Evolutionary conservation across 2,329 filamentous ascomycete species (phyloP), one percentile per base, ranked within the genome.

Genomic region (Eutypella sp.): DNA sequence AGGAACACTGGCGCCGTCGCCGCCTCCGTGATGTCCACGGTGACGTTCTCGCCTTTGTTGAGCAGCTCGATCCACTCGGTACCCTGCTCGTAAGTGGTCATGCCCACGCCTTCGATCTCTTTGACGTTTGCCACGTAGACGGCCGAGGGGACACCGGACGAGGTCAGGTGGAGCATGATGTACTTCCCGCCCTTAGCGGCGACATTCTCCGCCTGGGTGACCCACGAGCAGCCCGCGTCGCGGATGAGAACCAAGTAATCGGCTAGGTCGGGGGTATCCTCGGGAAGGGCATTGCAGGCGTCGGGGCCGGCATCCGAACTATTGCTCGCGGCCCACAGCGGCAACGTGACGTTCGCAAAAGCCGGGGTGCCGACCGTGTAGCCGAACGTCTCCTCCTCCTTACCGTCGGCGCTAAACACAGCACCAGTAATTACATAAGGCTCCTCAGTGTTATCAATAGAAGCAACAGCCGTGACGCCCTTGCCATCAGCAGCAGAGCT

Each of bases 141-240:
- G 18, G 3, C 2, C 20, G 39, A 42, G 45, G 37, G 34, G 6
- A 1, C 16, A 16, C 15, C 11, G 18, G 10, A 2, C 11, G 11
- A n/a, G 7, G 2, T 16, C 18, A 19, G n/a, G 49, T 70, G 72
- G 57, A 68, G 67, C 47, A 72, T 57, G 34, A 72, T 58, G 39
- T 71, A 69, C 47, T 66, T 61, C 3, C 65, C 71, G 18, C 70
- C 70, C 41, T 66, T 67, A 6, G 61, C 66, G n/a, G 62, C 65
- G 1, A 68, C 59, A 44, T 73, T 71, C 13, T 51, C 48, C 15
- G 64, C 65, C 51, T 74, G 69, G 4, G 57, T 52, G 18, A 58
- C 54, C 13, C 62, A 61, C 5, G 60, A 60, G 49, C 69, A 72
- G 9, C 51, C 15, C n/a, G 33, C 19, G 5, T 65, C 60, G 5